Evolutionary conservation across 179 eudicot genomes (phyloP), one percentile per base, ranked within the genome.

Genomic region (Silene vulgaris): DNA sequence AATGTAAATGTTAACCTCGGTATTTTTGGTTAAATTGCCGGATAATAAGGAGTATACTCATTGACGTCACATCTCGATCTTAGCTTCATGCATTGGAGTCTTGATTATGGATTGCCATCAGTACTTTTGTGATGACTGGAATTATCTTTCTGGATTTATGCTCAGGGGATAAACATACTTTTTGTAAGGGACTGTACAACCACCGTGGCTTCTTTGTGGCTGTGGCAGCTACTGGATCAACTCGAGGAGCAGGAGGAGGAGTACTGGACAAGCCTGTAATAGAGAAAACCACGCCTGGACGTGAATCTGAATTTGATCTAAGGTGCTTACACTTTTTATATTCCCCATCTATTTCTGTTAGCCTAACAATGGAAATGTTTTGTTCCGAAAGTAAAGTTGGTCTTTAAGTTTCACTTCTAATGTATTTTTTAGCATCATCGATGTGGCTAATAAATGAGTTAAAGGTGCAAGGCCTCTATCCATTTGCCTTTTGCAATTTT

Each of bases 201-300:
- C 87, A 82, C 72, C 84, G 88, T 74, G 86, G 80, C 79, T 74
- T 82, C 59, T 64, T 79, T 61, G 77, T 75, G 85, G 57, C 89
- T 63, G 70, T 85, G 80, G 85, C 90, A 73, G 81, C 90, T 37
- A 75, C 77, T 32, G 88, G 83, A 81, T 76, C 85, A 3, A 88
- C 86, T 74, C 90, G 83, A 81, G 88, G 87, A 1, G 93, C 93
- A 35, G 93, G 96, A 35, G 82, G 80, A 72, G 66, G 80, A 72
- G 66, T 88, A 70, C 74, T 91, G 83, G 97, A 91, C 14, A 87
- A 80, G 80, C 97, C 97, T 52, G 85, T 87, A 69, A 90, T 86
- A 63, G 97, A 91, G 83, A 90, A 86, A 82, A 88, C 95, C 45
- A 75, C 90, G 52, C 97, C 95, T 73, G 92, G 95, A 21, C 95